Evolutionary conservation across 2,329 filamentous ascomycete genomes (phyloP).

Genomic region (Diaporthe aspalathi): DNA sequence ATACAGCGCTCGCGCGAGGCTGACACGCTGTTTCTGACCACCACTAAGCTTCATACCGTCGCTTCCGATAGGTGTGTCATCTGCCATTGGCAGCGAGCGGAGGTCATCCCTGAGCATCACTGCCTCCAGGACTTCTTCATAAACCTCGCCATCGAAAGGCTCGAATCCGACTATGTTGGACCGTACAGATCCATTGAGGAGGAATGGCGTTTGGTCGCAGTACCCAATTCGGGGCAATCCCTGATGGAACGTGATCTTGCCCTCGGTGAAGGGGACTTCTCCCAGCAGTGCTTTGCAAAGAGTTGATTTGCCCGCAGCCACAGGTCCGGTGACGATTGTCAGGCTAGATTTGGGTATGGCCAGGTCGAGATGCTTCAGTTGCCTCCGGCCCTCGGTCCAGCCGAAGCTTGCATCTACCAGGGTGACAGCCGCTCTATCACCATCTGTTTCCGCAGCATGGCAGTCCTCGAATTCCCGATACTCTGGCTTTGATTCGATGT

Average conservation of each 20-base stretch:
- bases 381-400: constrained; percentile 42
- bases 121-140: constrained; percentile 51
- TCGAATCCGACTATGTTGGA: constrained; percentile 53
- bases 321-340: constrained; percentile 52
- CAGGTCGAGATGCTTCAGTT: constrained; percentile 42
- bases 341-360: constrained; percentile 41
- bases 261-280: constrained; percentile 41
- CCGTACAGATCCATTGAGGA: constrained; percentile 50
- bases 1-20: constrained; percentile 36
- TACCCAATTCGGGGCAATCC: constrained; percentile 43
- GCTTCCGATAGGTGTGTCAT: constrained; percentile 53
- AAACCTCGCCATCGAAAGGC: constrained; percentile 47
- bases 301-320: constrained; percentile 53
- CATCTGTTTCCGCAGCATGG: not conserved
- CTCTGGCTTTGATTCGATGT: constrained; percentile 29
- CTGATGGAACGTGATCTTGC: constrained; percentile 8
- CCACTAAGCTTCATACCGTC: constrained; percentile 57
- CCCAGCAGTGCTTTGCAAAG: constrained; percentile 51
- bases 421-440: constrained; percentile 11
- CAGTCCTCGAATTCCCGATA: constrained; percentile 25
- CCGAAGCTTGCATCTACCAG: constrained; percentile 41
- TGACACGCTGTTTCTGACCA: constrained; percentile 52
- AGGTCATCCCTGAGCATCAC: constrained; percentile 50
- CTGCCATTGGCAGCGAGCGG: constrained; percentile 48
- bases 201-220: constrained; percentile 50